Percentiles rank a stretch among this genome's conserved stretches.
Evolutionary conservation across 208 protist species (phyloP).

Genomic region (Acanthamoeba castellanii): DNA sequence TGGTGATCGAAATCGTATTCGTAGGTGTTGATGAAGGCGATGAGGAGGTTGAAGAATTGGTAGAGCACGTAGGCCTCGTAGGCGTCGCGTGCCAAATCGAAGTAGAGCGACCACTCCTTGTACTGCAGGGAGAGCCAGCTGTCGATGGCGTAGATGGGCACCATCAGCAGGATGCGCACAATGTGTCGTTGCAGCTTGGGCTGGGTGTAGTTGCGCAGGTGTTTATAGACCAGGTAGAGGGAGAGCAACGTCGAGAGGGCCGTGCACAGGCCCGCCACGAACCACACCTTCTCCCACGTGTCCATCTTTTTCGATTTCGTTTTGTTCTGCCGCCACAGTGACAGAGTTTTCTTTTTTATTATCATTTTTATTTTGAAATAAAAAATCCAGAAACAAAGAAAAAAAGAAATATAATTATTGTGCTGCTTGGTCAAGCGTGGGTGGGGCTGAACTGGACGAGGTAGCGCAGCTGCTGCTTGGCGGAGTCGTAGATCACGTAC

Average conservation of each 20-base stretch:
- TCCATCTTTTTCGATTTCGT: background rate
- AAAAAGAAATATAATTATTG: no score
- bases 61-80: conserved; percentile 97
- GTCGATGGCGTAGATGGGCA: conserved; percentile 85
- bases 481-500: conserved; percentile 81
- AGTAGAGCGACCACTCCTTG: conserved; percentile 89
- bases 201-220: conserved; percentile 92
- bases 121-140: conserved; percentile 75
- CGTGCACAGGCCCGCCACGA: conserved; percentile 63
- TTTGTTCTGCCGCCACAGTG: no score
- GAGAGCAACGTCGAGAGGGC: conserved; percentile 17
- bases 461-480: conserved; percentile 77
- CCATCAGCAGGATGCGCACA: conserved; percentile 96
- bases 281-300: conserved; percentile 61
- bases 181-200: conserved; percentile 92
- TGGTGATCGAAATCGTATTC: conserved; percentile 73
- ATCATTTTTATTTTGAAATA: no score
- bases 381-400: no score
- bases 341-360: no score
- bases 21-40: conserved; percentile 86
- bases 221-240: conserved; percentile 87
- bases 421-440: no score
- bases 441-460: conserved; percentile 67
- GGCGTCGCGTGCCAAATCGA: conserved; percentile 93
- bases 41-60: conserved; percentile 96